Base-by-base conservation (phyloP, 78 protist species). In the Ministeria vibrans region DNA sequence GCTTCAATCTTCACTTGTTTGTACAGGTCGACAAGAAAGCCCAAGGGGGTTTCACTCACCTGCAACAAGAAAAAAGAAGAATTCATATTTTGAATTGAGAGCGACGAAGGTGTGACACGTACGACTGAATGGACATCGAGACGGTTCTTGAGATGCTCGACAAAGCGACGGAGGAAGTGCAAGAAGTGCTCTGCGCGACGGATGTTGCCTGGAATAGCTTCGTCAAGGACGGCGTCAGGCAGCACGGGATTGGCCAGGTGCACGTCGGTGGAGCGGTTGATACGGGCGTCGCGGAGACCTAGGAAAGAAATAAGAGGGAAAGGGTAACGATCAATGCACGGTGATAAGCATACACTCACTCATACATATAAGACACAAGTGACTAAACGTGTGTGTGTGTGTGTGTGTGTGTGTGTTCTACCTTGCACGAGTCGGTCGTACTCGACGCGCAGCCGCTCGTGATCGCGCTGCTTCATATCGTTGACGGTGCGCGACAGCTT, bases 121-220 rank as follows among this genome's bases (percentile, higher is more conserved):
- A n/a, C n/a, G n/a, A n/a, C n/a, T n/a, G n/a, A n/a, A n/a, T n/a
- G n/a, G n/a, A n/a, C n/a, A n/a, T n/a, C n/a, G n/a, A 59, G 36
- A 59, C 55, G 15, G 0, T 70, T 78, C 59, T 72, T 83, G 38
- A 96, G 41, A 68, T 88, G 88, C 41, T 91, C 96, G 0, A 89
- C 75, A 38, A 95, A 64, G 4, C 96, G 75, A 79, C 34, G 30
- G 34, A 96, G 38, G 69, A 90, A 71, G 32, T 71, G 49, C 5
- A 91, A 28, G 41, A 87, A 91, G 73, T 91, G 91, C 63, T 88
- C 91, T 0, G 96, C 93, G 6, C 80, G 81, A 51, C 98, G 88
- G 43, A 97, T 92, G 71, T 88, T 93, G 9, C 98, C 99, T 5
- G 99, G 99, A 25, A 97, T 86, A 0, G 93, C 96, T 69, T 93